Conservation (phyloP, 2,329 filamentous ascomycete species). For the Epichloe gansuensis region DNA sequence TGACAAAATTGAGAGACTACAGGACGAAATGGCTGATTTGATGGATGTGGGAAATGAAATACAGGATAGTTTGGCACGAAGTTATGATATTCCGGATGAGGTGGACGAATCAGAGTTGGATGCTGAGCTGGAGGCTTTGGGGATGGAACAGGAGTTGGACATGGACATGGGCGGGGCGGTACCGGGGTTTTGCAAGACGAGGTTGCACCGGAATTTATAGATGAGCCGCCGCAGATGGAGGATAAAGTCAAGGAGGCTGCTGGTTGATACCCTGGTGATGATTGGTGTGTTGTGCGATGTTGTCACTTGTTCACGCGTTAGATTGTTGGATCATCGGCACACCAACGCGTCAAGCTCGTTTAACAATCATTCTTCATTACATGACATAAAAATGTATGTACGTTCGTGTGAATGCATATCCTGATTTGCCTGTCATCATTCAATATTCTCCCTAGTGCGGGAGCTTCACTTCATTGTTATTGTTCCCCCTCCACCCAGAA, state of each 20-base stretch:
- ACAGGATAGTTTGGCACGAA: conserved; percentile 80
- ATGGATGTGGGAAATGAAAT: conserved; percentile 98
- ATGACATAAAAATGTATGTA: background rate
- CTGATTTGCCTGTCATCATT: background rate
- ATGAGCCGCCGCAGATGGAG: conserved; percentile 66
- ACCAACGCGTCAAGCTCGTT: background rate
- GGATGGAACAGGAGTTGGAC: conserved; percentile 87
- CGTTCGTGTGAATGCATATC: background rate
- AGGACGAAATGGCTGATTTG: conserved; percentile 98
- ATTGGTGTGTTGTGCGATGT: background rate
- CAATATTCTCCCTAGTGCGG: background rate
- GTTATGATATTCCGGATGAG: conserved; percentile 92
- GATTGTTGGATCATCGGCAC: background rate
- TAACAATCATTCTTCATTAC: background rate
- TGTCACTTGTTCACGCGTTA: background rate
- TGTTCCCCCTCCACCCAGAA: background rate
- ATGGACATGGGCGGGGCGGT: conserved; percentile 51
- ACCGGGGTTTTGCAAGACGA: conserved; percentile 87
- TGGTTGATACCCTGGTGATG: conserved; percentile 23
- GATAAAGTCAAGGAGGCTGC: conserved; percentile 76
- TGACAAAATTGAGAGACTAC: conserved; percentile 92
- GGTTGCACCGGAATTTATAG: conserved; percentile 75
- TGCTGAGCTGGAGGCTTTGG: conserved; percentile 87
- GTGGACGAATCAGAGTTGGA: conserved; percentile 95
- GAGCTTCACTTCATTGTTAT: background rate